Conservation (phyloP, 805 yeast species). For the Candida sithepensis region DNA sequence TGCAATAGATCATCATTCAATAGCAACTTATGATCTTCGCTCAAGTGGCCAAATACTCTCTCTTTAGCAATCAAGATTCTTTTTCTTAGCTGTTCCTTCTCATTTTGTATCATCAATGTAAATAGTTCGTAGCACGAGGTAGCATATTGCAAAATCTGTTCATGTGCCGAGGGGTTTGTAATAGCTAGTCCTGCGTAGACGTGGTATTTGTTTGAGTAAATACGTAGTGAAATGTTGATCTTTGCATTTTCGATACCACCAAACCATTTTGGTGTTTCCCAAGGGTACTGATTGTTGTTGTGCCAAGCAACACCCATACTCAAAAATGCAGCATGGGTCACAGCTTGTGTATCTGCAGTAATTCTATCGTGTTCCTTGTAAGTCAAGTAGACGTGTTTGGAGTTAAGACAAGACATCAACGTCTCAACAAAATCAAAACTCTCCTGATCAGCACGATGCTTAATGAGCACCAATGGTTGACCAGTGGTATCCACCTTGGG, state of each 20-base stretch:
- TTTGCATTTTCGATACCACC: conserved; percentile 97
- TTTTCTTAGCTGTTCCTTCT: conserved; percentile 50
- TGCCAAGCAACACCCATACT: conserved; percentile 98
- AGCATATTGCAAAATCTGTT: conserved; percentile 86
- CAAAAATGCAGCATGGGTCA: conserved; percentile 94
- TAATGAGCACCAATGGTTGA: conserved; percentile 86
- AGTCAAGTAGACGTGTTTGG: conserved; percentile 70
- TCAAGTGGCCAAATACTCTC: conserved; percentile 69
- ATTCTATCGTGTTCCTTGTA: conserved; percentile 92
- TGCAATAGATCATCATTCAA: conserved; percentile 78
- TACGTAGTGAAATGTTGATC: conserved; percentile 86
- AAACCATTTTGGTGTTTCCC: conserved; percentile 81
- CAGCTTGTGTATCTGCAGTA: conserved; percentile 98
- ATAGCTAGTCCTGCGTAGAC: conserved; percentile 97
- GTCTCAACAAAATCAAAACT: conserved; percentile 58
- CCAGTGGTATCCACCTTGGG: conserved; percentile 86
- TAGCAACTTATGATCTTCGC: conserved; percentile 51
- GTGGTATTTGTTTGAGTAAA: conserved; percentile 94
- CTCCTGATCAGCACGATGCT: conserved; percentile 60
- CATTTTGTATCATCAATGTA: conserved; percentile 74
- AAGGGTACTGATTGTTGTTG: conserved; percentile 77
- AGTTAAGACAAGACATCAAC: conserved; percentile 67
- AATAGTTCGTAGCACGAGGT: conserved; percentile 78
- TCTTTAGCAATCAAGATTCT: conserved; percentile 66
- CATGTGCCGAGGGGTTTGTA: conserved; percentile 91